A percentile compares a stretch with the other conserved stretches of the same genome.
phyloP scores from a whole-genome alignment of 768 basidiomycete species.

The Phylloporus sp. region DNA sequence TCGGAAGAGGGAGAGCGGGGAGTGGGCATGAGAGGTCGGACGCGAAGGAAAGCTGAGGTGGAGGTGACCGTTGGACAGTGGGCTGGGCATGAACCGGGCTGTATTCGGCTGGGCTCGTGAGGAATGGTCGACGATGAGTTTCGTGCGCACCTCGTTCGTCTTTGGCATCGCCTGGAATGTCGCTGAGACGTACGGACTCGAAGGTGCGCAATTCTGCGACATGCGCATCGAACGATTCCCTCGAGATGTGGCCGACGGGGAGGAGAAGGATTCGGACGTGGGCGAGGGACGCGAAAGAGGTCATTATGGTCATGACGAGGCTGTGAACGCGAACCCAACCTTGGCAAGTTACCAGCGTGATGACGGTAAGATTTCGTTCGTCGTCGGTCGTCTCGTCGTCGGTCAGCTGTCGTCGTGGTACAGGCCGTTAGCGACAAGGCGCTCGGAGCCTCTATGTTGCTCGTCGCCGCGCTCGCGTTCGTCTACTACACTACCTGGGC shows the following conservation, averaged over 20 bases:
- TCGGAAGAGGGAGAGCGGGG: conserved; percentile 65
- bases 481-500: conserved; percentile 92
- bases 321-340: conserved; percentile 17
- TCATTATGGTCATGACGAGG: no score
- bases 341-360: conserved; percentile 1
- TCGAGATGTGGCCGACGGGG: conserved; percentile 74
- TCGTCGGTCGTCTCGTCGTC: background rate
- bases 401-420: conserved; percentile 6
- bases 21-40: conserved; percentile 64
- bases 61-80: conserved; percentile 69
- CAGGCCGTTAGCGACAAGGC: conserved; percentile 79
- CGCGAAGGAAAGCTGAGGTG: conserved; percentile 77
- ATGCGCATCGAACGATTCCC: conserved; percentile 67
- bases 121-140: no score
- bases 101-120: conserved; percentile 13
- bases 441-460: conserved; percentile 75
- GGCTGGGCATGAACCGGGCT: conserved; percentile 82
- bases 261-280: conserved; percentile 81
- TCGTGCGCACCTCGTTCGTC: conserved; percentile 72
- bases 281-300: conserved; percentile 77
- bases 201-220: conserved; percentile 69
- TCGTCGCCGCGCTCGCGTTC: conserved; percentile 71
- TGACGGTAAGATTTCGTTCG: conserved; percentile 25
- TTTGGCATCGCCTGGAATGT: conserved; percentile 75
- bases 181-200: conserved; percentile 68